Base-by-base conservation (phyloP, 495 filamentous ascomycete species). In the Hypoxylon fragiforme region DNA sequence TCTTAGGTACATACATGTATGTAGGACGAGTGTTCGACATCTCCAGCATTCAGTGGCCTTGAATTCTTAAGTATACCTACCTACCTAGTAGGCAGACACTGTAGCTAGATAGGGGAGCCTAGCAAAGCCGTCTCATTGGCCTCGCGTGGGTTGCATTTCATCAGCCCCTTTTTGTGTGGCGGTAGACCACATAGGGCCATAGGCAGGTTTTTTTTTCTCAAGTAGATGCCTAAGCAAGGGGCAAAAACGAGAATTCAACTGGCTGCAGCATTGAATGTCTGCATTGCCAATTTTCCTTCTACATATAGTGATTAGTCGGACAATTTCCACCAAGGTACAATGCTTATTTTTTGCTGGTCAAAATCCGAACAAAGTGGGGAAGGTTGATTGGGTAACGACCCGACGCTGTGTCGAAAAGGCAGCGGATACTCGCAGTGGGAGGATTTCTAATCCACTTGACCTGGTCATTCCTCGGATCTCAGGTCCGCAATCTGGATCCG, bases 391-490 rank as follows among this genome's bases (percentile, higher is more conserved):
- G 58, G 16, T 34, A 30, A 15, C 35, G 31, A 44, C 39, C 34
- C 42, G 43, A 13, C 19, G 36, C 42, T 7, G 31, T n/a, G n/a
- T n/a, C 15, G 44, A n/a, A 39, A 36, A n/a, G 39, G 48, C 35
- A 37, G 51, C 51, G 57, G 57, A 46, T 51, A 43, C 52, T 43
- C 15, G 48, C 58, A 62, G 28, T 31, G 21, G 37, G 34, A 38
- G 32, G 57, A n/a, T n/a, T n/a, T n/a, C n/a, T n/a, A n/a, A n/a
- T n/a, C n/a, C n/a, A n/a, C n/a, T n/a, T n/a, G n/a, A n/a, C n/a
- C 31, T 36, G 35, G 44, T 34, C 22, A 32, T 36, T 28, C 39
- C 41, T 58, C 54, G 60, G 60, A 58, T 63, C 54, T 58, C 60
- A 49, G 54, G 45, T 39, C 43, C 14, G 43, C 31, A 11, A 31